Percentiles rank a stretch among this genome's conserved stretches.
These are phyloP conservation scores for Pythium scleroteichum DNA, from an alignment of 352 stramenopile genomes.

Conservation along the genomic window DNA sequence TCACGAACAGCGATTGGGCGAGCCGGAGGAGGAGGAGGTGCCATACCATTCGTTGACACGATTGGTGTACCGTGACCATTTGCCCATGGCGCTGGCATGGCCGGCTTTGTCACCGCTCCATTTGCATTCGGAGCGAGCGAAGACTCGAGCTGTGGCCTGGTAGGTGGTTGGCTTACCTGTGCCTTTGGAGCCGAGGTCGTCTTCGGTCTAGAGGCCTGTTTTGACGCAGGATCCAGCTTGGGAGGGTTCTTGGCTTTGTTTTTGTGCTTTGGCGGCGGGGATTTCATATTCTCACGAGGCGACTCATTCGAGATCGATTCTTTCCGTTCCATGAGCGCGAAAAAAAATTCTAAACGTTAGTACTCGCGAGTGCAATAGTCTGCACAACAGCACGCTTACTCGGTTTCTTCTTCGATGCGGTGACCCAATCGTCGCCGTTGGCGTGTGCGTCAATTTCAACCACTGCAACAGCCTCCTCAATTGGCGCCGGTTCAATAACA, in stretches of 20 bases:
- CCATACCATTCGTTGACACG: too few species aligned
- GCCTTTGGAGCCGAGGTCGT: not conserved
- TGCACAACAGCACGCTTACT: conserved; percentile 19
- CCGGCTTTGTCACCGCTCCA: too few species aligned
- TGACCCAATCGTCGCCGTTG: conserved; percentile 24
- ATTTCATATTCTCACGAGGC: not conserved
- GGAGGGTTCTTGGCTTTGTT: conserved; percentile 5
- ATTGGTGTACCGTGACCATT: too few species aligned
- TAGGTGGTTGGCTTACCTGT: not conserved
- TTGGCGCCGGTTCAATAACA: not conserved
- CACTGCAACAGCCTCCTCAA: not conserved
- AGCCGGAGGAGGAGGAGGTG: too few species aligned
- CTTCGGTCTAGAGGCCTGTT: not conserved
- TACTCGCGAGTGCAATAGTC: too few species aligned
- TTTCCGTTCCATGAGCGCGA: conserved; percentile 9
- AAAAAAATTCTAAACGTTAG: not conserved
- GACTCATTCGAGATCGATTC: conserved; percentile 15
- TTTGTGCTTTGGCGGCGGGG: conserved; percentile 1
- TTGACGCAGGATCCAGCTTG: not conserved
- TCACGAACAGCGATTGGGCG: too few species aligned
- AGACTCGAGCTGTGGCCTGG: too few species aligned
- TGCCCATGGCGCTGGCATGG: too few species aligned
- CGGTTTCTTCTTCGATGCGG: conserved; percentile 30
- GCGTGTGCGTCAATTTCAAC: not conserved
- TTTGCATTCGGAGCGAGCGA: too few species aligned